Evolutionary conservation across 352 stramenopile species (phyloP).

Genomic region (Phytophthora litchii): DNA sequence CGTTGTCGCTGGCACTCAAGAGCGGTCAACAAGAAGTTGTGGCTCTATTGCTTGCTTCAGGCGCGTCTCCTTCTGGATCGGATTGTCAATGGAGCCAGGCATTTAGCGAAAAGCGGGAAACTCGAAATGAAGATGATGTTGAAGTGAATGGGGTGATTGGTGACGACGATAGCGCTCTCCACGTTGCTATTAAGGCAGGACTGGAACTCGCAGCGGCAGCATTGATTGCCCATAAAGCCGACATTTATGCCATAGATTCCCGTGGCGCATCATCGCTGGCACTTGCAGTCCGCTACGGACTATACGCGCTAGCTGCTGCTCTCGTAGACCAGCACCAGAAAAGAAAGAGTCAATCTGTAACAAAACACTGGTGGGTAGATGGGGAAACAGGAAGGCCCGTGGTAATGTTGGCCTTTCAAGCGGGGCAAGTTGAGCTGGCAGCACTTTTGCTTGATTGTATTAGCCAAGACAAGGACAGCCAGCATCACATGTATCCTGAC

Average conservation of each 20-base stretch:
- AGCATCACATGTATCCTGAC: conserved; percentile 30
- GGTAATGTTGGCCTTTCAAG: conserved; percentile 53
- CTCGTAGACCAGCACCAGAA: conserved; percentile 38
- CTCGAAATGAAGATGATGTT: conserved; percentile 11
- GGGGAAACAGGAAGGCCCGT: conserved; percentile 50
- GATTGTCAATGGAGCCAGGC: conserved; percentile 36
- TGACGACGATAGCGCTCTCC: conserved; percentile 51
- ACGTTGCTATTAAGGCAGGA: conserved; percentile 65
- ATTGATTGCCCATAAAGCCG: conserved; percentile 53
- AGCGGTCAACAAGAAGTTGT: conserved; percentile 57
- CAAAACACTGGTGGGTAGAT: conserved; percentile 52
- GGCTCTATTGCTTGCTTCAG: conserved; percentile 45
- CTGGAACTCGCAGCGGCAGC: conserved; percentile 45
- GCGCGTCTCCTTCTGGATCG: conserved; percentile 36
- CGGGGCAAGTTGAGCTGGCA: conserved; percentile 63
- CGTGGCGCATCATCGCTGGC: conserved; percentile 45
- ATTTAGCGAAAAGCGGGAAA: conserved; percentile 26
- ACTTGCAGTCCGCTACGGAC: conserved; percentile 61
- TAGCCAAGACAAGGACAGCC: conserved; percentile 27
- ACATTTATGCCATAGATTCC: conserved; percentile 48
- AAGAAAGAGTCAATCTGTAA: conserved; percentile 14
- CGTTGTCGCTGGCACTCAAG: conserved; percentile 66
- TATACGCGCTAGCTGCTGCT: conserved; percentile 56
- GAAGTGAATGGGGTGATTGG: conserved; percentile 21
- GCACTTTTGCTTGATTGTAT: conserved; percentile 56